These are phyloP conservation scores for Ganoderma sp. DNA, from an alignment of 1,284 basidiomycete species.

Conservation along the genomic window DNA sequence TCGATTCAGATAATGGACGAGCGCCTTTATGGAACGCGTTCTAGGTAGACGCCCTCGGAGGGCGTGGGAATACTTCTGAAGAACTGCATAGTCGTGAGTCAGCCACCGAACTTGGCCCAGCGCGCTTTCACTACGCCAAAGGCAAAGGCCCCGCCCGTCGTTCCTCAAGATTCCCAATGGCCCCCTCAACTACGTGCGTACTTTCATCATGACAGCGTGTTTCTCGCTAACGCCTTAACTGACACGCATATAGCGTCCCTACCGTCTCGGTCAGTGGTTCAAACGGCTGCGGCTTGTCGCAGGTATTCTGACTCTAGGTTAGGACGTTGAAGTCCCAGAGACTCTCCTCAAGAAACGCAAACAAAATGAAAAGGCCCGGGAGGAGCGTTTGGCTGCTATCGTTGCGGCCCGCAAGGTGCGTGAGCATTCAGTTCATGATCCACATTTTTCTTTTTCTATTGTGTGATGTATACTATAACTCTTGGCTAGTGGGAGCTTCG, in stretches of 20 bases:
- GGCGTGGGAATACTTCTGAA: conserved; percentile 36
- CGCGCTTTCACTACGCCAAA: conserved; percentile 30
- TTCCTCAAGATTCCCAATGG: conserved; percentile 45
- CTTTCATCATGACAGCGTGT: neutral
- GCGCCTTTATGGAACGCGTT: neutral
- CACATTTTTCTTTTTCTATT: conserved; percentile 31
- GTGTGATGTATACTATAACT: conserved; percentile 86
- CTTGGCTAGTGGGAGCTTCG: conserved; percentile 68
- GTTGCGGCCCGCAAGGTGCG: conserved; percentile 92
- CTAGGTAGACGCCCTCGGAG: neutral
- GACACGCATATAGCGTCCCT: conserved; percentile 55
- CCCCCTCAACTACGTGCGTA: conserved; percentile 45
- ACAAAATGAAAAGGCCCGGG: conserved; percentile 96
- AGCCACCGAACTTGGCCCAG: conserved; percentile 37
- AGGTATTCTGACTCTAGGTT: conserved; percentile 26
- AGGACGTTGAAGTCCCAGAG: conserved; percentile 95
- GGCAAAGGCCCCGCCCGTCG: conserved; percentile 36
- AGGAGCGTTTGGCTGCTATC: conserved; percentile 91
- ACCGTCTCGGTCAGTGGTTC: conserved; percentile 68
- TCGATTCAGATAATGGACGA: too few relatives aligned
- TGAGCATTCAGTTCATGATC: conserved; percentile 18
- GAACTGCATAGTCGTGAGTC: conserved; percentile 39
- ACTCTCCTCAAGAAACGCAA: conserved; percentile 99
- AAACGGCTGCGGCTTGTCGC: neutral
- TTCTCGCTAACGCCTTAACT: conserved; percentile 8